Base-by-base conservation (phyloP, 768 basidiomycete species). In the Gloeostereum incarnatum region DNA sequence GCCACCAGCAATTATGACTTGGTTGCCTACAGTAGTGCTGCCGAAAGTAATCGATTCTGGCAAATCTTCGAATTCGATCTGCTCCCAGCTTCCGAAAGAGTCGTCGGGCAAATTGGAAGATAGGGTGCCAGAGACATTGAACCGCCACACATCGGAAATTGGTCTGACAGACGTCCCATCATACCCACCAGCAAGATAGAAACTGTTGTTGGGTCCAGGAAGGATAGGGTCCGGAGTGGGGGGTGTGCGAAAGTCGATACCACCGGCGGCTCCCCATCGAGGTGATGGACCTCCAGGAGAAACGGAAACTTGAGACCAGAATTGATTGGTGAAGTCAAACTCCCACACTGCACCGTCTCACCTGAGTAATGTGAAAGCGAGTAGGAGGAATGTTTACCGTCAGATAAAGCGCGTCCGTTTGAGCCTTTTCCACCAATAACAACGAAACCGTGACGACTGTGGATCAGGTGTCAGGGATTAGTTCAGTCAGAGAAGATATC, bases 161-260 rank as follows among this genome's bases (percentile, higher is more conserved):
- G 73, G 59, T 42, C 57, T 64, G 22, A 59, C 46, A 2, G 52
- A 57, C 11, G 46, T 58, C 7, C 68, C 72, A 44, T 81, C 61
- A 19, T 66, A 69, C 6, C 87, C 87, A n/a, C 87, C 87, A 6
- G 72, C 68, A 48, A 87, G 62, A 57, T 74, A 86, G 47, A 87
- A 75, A 0, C 81, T 77, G 45, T 81, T 88, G 49, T 79, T 83
- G 27, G 78, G 78, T 10, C 68, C 68, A 13, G 68, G 63, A 6
- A 67, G 45, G 7, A 64, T 45, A 17, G 65, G 55, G 50, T 71
- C 71, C 43, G 63, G 60, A 35, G 64, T 55, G 30, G 64, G 50
- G 10, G 53, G 22, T 3, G 63, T 62, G n/a, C 73, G 68, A 30
- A 62, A 58, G 48, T 90, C 87, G 27, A 76, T 79, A 1, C 87